phyloP scores from a whole-genome alignment of 1,139 yeast species.

The Geotrichum bryndzae region DNA sequence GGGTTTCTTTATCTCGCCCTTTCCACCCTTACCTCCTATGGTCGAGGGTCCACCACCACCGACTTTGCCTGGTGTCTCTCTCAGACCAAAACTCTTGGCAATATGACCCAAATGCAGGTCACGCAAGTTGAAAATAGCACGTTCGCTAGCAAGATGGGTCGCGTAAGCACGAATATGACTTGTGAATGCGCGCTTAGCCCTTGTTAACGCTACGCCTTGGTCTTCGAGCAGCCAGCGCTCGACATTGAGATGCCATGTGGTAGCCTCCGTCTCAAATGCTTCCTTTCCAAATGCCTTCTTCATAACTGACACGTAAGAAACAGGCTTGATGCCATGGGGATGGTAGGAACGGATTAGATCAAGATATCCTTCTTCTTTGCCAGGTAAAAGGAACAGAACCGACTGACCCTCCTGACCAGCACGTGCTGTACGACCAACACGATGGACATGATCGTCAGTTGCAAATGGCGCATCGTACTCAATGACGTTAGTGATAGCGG shows the following conservation, averaged over 20 bases:
- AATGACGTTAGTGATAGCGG: slow-evolving; percentile 64
- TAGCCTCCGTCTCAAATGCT: slow-evolving; percentile 90
- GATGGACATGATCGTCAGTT: slow-evolving; percentile 85
- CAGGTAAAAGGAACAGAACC: slow-evolving; percentile 73
- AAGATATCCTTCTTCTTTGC: slow-evolving; percentile 77
- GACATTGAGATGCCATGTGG: slow-evolving; percentile 88
- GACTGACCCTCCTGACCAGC: slow-evolving; percentile 77
- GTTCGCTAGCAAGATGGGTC: slow-evolving; percentile 82
- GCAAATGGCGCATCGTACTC: slow-evolving; percentile 93
- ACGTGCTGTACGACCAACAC: slow-evolving; percentile 95
- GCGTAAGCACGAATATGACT: slow-evolving; percentile 93
- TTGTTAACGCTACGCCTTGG: slow-evolving; percentile 51
- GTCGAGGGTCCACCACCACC: slow-evolving; percentile 32
- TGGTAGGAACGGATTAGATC: slow-evolving; percentile 55
- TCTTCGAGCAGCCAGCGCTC: slow-evolving; percentile 85
- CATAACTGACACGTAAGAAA: slow-evolving; percentile 49
- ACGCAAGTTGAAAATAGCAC: slow-evolving; percentile 72
- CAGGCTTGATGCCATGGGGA: slow-evolving; percentile 50
- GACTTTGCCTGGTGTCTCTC: slow-evolving; percentile 83
- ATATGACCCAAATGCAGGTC: slow-evolving; percentile 86
- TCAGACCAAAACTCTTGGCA: slow-evolving; percentile 87
- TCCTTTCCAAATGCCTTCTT: slow-evolving; percentile 54
- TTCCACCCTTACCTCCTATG: slow-evolving; percentile 27
- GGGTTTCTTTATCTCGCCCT: slow-evolving; percentile 2
- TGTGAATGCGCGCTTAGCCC: slow-evolving; percentile 75